Percentiles rank a stretch among this genome's conserved stretches.
Conservation (phyloP, 148 eudicot genomes). For the Simmondsia chinensis region DNA sequence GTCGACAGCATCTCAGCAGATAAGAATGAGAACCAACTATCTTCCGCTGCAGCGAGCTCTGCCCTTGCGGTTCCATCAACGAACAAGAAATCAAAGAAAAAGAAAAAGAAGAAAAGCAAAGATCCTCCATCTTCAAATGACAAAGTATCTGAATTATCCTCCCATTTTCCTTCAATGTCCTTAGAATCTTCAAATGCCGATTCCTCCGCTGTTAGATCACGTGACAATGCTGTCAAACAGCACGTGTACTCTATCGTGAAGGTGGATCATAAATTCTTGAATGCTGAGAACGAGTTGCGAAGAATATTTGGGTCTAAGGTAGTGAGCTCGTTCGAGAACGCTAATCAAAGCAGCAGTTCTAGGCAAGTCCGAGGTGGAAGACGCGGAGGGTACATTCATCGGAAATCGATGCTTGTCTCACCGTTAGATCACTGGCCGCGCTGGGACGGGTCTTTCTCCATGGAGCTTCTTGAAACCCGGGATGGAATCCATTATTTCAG, state of each 20-base stretch:
- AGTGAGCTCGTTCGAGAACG: slow-evolving; percentile 68
- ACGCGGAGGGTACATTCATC: slow-evolving; percentile 58
- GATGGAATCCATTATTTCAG: slow-evolving; percentile 65
- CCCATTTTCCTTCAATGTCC: too few relatives aligned
- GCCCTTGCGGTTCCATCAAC: slow-evolving; percentile 22
- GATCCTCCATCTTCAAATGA: slow-evolving; percentile 15
- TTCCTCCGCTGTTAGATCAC: slow-evolving; percentile 22
- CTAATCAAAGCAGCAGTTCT: slow-evolving; percentile 54
- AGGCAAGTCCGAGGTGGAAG: slow-evolving; percentile 67
- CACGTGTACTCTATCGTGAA: slow-evolving; percentile 42
- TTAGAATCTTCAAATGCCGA: too few relatives aligned
- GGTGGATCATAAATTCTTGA: slow-evolving; percentile 79
- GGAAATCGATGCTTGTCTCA: slow-evolving; percentile 65
- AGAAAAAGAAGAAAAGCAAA: slow-evolving; percentile 70
- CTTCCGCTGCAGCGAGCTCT: slow-evolving; percentile 14
- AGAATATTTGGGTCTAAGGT: slow-evolving; percentile 95
- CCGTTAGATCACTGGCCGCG: slow-evolving; percentile 92
- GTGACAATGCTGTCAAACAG: slow-evolving; percentile 20
- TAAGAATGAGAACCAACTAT: slow-evolving; percentile 14
- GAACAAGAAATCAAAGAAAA: slow-evolving; percentile 64
- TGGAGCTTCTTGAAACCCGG: slow-evolving; percentile 82
- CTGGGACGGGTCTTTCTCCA: slow-evolving; percentile 91
- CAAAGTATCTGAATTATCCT: slow-evolving; percentile 23
- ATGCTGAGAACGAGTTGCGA: slow-evolving; percentile 86
- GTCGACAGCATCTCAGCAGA: slow-evolving; percentile 14